phyloP scores from a whole-genome alignment of 345 rosid genomes.

The Eucalyptus caleyi region DNA sequence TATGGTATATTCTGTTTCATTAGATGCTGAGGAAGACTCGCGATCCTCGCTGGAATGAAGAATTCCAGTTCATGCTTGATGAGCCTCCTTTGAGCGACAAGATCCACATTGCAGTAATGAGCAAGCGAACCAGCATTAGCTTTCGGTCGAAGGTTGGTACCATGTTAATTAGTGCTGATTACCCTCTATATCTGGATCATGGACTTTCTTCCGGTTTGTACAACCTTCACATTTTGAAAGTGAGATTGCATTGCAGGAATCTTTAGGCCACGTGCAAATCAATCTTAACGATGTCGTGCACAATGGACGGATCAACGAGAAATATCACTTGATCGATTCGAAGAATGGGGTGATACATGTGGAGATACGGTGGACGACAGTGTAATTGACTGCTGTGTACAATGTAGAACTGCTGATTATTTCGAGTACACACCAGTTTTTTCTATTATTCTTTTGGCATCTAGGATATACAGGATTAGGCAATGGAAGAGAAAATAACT shows the following conservation, averaged over 20 bases:
- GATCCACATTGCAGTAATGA: slow-evolving; percentile 28
- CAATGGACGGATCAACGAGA: slow-evolving; percentile 78
- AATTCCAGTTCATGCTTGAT: slow-evolving; percentile 34
- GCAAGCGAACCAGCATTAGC: slow-evolving; percentile 15
- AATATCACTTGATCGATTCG: slow-evolving; percentile 70
- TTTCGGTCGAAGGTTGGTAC: slow-evolving; percentile 15
- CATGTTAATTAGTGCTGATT: not conserved
- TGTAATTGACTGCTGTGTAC: slow-evolving; percentile 6
- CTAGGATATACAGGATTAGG: not conserved
- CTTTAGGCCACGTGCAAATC: slow-evolving; percentile 63
- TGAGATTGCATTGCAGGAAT: slow-evolving; percentile 30
- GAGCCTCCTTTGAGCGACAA: slow-evolving; percentile 34
- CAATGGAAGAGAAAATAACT: not conserved
- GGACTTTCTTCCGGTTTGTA: not conserved
- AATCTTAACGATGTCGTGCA: slow-evolving; percentile 64
- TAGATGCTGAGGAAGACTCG: slow-evolving; percentile 30
- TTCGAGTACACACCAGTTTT: not conserved
- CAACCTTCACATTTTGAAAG: not conserved
- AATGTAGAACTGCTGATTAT: not conserved
- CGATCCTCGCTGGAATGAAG: slow-evolving; percentile 44
- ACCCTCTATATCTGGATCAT: not conserved
- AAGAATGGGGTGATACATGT: slow-evolving; percentile 67
- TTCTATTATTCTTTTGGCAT: not conserved
- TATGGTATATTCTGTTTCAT: not conserved
- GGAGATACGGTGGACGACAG: slow-evolving; percentile 58